Conservation (phyloP, 164 flowering plant genomes). For the Stephania japonica region DNA sequence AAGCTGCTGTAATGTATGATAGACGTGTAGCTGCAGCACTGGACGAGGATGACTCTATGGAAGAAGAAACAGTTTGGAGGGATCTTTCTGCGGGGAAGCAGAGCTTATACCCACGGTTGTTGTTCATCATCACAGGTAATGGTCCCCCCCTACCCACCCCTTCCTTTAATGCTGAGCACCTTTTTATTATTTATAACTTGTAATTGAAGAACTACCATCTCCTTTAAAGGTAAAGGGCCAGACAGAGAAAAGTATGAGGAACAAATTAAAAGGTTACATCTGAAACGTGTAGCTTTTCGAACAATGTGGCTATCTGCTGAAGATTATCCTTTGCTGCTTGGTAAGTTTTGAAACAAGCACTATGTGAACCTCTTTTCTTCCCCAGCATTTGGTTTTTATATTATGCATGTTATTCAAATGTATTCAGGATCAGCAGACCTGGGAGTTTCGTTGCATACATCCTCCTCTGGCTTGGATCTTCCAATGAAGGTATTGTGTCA, state of each 20-base stretch:
- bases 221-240: slow-evolving; percentile 75
- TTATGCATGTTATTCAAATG: background rate
- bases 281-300: slow-evolving; percentile 91
- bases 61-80: slow-evolving; percentile 49
- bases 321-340: slow-evolving; percentile 87
- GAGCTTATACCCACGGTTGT: slow-evolving; percentile 63
- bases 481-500: slow-evolving; percentile 79
- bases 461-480: slow-evolving; percentile 95
- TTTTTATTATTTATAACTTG: background rate
- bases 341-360: slow-evolving; percentile 27
- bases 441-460: slow-evolving; percentile 90
- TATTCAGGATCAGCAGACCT: slow-evolving; percentile 87
- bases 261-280: slow-evolving; percentile 54
- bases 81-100: slow-evolving; percentile 45
- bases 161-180: slow-evolving; percentile 3
- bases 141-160: background rate
- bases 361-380: background rate
- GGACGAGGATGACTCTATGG: slow-evolving; percentile 61
- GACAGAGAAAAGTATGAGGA: slow-evolving; percentile 83
- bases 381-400: background rate
- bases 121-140: slow-evolving; percentile 88
- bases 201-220: background rate
- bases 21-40: slow-evolving; percentile 84
- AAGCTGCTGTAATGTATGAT: slow-evolving; percentile 97
- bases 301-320: slow-evolving; percentile 98